Evolutionary conservation across 179 eudicot species (phyloP).

Genomic region (Beta macrorhiza): DNA sequence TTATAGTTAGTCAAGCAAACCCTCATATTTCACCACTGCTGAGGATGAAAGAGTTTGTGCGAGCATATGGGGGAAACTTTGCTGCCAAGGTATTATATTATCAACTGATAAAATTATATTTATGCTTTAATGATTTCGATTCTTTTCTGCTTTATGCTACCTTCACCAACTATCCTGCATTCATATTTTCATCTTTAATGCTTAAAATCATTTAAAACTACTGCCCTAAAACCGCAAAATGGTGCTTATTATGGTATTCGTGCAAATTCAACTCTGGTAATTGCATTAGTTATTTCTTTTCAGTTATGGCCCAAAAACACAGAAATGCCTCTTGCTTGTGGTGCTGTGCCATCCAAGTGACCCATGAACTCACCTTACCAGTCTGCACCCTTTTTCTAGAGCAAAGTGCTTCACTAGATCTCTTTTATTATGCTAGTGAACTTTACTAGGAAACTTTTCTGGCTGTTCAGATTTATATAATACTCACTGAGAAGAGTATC

Average conservation of each 20-base stretch:
- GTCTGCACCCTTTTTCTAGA: not conserved
- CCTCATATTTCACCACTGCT: constrained; percentile 92
- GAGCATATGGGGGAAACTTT: constrained; percentile 90
- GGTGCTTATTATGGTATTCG: not conserved
- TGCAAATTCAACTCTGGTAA: not conserved
- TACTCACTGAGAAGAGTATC: not conserved
- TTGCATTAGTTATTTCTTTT: not conserved
- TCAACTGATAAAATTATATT: constrained; percentile 7
- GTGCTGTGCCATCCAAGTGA: not conserved
- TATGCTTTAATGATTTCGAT: not conserved
- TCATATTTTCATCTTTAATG: not conserved
- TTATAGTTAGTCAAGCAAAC: constrained; percentile 94
- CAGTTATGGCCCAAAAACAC: not conserved
- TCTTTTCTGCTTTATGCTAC: not conserved
- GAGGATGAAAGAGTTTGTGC: constrained; percentile 73
- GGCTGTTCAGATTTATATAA: not conserved
- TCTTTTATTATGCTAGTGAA: not conserved
- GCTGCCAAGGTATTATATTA: constrained; percentile 79
- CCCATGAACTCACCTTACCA: not conserved
- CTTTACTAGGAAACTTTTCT: not conserved
- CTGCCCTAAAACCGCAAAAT: not conserved
- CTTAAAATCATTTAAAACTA: not conserved
- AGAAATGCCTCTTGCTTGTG: not conserved
- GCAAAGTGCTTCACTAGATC: not conserved
- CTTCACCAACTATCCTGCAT: not conserved